Percentiles rank a stretch among this genome's conserved stretches.
These are phyloP conservation scores for Termitomyces sp. DNA, from an alignment of 768 basidiomycete genomes.

Conservation along the genomic window DNA sequence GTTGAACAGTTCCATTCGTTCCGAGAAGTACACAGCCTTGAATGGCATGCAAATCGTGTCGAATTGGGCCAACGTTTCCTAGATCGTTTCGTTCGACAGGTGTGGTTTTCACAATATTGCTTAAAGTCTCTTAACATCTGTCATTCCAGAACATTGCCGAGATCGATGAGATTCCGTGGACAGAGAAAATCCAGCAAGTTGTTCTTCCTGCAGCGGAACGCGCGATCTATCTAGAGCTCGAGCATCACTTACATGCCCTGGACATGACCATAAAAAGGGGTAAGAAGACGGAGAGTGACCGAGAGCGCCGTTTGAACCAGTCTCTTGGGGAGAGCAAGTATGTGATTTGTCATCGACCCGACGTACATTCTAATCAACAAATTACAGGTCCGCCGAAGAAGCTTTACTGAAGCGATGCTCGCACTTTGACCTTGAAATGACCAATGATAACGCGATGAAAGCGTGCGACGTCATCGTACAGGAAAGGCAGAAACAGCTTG, in stretches of 20 bases:
- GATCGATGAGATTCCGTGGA: conserved; percentile 91
- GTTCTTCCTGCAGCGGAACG: conserved; percentile 88
- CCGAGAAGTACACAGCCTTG: conserved; percentile 86
- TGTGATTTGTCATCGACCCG: conserved; percentile 20
- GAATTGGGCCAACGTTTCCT: conserved; percentile 77
- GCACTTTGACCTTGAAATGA: conserved; percentile 82
- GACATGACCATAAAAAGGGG: conserved; percentile 76
- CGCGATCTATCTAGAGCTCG: conserved; percentile 90
- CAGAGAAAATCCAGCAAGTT: conserved; percentile 55
- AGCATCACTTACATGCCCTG: conserved; percentile 85
- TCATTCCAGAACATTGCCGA: conserved; percentile 80
- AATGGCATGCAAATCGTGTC: conserved; percentile 91
- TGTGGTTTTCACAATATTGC: conserved; percentile 17
- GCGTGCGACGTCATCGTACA: conserved; percentile 90
- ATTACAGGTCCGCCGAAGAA: conserved; percentile 75
- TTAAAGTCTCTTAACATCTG: conserved; percentile 4
- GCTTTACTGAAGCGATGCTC: conserved; percentile 93
- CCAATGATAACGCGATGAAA: conserved; percentile 74
- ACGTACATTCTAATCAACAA: not conserved
- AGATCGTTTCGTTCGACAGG: conserved; percentile 81
- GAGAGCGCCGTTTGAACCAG: conserved; percentile 82
- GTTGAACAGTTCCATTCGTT: conserved; percentile 95
- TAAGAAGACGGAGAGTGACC: conserved; percentile 71
- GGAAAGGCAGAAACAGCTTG: conserved; percentile 74
- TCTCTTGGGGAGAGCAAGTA: conserved; percentile 88